Percentiles rank a stretch among this genome's conserved stretches.
These are phyloP conservation scores for Collybiopsis luxurians DNA, from an alignment of 768 basidiomycete genomes.

Conservation along the genomic window DNA sequence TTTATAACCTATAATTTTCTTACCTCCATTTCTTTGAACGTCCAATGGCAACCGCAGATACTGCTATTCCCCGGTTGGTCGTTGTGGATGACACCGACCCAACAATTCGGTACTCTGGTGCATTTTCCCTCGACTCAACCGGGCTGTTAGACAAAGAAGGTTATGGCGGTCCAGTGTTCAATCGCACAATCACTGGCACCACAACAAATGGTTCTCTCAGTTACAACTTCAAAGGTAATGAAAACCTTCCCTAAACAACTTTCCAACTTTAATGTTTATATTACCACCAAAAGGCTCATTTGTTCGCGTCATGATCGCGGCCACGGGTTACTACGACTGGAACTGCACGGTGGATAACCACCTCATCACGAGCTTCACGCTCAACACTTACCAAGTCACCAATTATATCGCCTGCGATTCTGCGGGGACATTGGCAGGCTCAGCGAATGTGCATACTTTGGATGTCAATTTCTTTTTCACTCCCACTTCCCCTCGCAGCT, in stretches of 20 bases:
- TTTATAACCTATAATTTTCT: too few relatives aligned
- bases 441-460: not conserved
- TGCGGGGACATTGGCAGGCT: not conserved
- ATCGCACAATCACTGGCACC: not conserved
- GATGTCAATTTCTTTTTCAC: not conserved
- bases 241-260: not conserved
- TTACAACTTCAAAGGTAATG: not conserved
- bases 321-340: not conserved
- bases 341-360: slow-evolving; percentile 1
- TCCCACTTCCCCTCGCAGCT: not conserved
- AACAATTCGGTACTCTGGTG: not conserved
- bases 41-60: not conserved
- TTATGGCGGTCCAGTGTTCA: not conserved
- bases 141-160: not conserved
- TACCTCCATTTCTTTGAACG: too few relatives aligned
- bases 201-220: not conserved
- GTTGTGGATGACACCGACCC: slow-evolving; percentile 1
- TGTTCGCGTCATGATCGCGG: not conserved
- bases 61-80: not conserved
- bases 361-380: not conserved
- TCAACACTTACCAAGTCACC: not conserved
- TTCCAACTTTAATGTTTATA: not conserved
- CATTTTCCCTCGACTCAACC: not conserved
- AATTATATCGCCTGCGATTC: slow-evolving; percentile 6
- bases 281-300: not conserved